Conservation (phyloP, 1,139 yeast genomes). For the Kurtzmaniella quercitrusa region DNA sequence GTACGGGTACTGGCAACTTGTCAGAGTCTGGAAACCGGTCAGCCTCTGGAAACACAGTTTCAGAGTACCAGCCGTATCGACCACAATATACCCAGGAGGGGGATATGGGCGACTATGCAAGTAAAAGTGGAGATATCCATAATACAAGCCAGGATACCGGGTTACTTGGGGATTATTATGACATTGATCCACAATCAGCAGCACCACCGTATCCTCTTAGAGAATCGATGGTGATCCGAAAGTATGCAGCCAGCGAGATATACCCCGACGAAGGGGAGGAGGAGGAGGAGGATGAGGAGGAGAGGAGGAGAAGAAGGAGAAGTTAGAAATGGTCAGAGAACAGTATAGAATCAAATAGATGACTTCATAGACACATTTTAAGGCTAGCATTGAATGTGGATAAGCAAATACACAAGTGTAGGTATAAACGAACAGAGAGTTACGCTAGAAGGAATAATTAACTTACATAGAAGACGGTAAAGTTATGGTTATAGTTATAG, state of each 20-base stretch:
- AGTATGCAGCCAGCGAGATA: conserved; percentile 1
- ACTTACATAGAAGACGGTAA: too few relatives aligned
- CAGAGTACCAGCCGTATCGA: neutral
- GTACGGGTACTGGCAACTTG: too few relatives aligned
- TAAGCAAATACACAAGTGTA: too few relatives aligned
- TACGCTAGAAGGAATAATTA: too few relatives aligned
- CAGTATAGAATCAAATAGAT: too few relatives aligned
- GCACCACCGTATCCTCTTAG: conserved; percentile 2
- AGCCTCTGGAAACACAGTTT: neutral
- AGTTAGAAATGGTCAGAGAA: too few relatives aligned
- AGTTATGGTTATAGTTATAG: too few relatives aligned
- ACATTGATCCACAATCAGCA: neutral
- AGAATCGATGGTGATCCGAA: neutral
- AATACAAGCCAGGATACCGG: neutral
- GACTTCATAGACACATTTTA: too few relatives aligned
- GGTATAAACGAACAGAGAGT: too few relatives aligned
- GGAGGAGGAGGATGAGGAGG: neutral
- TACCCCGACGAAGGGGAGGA: conserved; percentile 1
- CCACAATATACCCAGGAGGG: neutral
- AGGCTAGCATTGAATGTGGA: too few relatives aligned
- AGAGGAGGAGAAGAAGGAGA: neutral
- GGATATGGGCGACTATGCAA: neutral
- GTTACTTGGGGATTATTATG: neutral
- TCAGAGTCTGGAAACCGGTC: neutral
- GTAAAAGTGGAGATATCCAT: neutral